A percentile compares a stretch with the other conserved stretches of the same genome.
Conservation (phyloP, 2,329 filamentous ascomycete species). For the Xenoacremonium recifei region DNA sequence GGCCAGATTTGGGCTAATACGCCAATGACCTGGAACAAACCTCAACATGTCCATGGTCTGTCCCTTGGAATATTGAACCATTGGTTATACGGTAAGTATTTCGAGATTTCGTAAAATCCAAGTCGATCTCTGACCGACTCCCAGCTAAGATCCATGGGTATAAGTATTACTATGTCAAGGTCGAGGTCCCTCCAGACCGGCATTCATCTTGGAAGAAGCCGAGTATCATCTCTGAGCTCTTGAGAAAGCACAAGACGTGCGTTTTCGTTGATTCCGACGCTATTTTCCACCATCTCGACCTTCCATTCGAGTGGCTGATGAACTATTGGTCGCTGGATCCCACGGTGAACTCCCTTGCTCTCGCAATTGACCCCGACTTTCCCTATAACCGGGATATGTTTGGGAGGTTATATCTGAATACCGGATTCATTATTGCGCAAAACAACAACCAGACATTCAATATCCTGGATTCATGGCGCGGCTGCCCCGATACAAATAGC, state of each 20-base stretch:
- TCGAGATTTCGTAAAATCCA: neutral
- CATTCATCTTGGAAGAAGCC: slow-evolving; percentile 48
- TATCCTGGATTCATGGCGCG: slow-evolving; percentile 48
- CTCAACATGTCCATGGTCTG: slow-evolving; percentile 31
- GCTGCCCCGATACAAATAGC: slow-evolving; percentile 38
- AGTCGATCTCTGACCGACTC: slow-evolving; percentile 16
- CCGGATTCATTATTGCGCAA: slow-evolving; percentile 54
- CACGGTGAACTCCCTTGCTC: slow-evolving; percentile 39
- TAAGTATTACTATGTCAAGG: slow-evolving; percentile 45
- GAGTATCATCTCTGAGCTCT: slow-evolving; percentile 38
- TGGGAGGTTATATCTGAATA: slow-evolving; percentile 45
- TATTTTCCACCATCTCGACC: slow-evolving; percentile 41
- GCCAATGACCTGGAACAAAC: slow-evolving; percentile 36
- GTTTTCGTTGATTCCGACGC: slow-evolving; percentile 46
- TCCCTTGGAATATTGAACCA: slow-evolving; percentile 43
- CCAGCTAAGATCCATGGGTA: slow-evolving; percentile 45
- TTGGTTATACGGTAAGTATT: slow-evolving; percentile 39
- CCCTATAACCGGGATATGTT: slow-evolving; percentile 40
- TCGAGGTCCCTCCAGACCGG: slow-evolving; percentile 37
- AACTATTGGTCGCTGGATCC: slow-evolving; percentile 45
- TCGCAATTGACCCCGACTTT: slow-evolving; percentile 38
- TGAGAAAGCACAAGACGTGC: slow-evolving; percentile 42
- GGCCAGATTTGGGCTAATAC: slow-evolving; percentile 35
- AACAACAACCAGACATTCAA: slow-evolving; percentile 46
- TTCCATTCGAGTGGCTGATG: slow-evolving; percentile 47